Conservation (phyloP, 192 early-diverging fungal genomes). For the Lobosporangium transversale region DNA sequence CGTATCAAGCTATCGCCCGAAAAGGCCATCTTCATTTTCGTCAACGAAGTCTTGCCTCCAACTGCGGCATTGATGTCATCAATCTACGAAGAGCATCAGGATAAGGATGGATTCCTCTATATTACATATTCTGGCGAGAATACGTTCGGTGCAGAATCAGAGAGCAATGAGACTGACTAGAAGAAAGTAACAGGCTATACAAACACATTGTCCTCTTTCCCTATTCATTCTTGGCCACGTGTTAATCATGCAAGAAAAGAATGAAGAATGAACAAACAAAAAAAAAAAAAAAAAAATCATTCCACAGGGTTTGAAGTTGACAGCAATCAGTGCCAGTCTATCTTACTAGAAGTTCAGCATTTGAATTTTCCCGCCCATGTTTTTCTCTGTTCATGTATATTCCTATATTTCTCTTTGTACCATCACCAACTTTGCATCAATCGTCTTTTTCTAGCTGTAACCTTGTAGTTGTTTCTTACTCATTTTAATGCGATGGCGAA, state of each 20-base stretch:
- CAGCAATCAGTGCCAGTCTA: background rate
- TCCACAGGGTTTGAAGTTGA: no score
- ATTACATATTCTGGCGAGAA: slow-evolving; percentile 93
- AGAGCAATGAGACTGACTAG: slow-evolving; percentile 20
- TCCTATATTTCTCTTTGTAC: background rate
- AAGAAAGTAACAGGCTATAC: no score
- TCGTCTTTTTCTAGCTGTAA: no score
- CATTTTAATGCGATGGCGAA: no score
- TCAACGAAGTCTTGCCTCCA: slow-evolving; percentile 96
- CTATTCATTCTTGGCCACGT: slow-evolving; percentile 8
- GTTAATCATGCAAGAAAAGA: background rate
- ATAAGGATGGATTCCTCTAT: slow-evolving; percentile 98
- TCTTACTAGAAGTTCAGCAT: background rate
- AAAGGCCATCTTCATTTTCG: slow-evolving; percentile 99
- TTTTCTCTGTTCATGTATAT: no score
- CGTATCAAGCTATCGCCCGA: slow-evolving; percentile 96
- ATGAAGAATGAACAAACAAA: slow-evolving; percentile 2
- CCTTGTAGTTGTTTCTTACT: no score
- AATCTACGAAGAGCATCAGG: slow-evolving; percentile 97
- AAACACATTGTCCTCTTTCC: background rate
- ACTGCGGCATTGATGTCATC: slow-evolving; percentile 90
- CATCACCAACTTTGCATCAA: no score
- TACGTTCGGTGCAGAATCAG: slow-evolving; percentile 72
- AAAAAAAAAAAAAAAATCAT: slow-evolving; percentile 10
- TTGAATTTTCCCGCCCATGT: no score